Evolutionary conservation across 371 early-diverging fungal genomes (phyloP).

Genomic region (Mortierella polycephala): DNA sequence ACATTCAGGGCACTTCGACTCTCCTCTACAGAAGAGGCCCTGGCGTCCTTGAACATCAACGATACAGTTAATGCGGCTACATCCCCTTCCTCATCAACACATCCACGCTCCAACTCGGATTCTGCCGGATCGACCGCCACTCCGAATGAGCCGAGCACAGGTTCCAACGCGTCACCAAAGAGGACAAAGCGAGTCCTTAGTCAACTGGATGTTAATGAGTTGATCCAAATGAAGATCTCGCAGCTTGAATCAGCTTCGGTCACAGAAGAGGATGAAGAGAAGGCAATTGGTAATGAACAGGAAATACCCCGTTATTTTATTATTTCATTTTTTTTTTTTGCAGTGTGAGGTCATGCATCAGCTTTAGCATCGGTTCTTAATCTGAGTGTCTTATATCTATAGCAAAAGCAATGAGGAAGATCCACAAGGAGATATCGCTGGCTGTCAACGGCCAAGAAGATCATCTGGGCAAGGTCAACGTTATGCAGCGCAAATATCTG

Average conservation of each 20-base stretch:
- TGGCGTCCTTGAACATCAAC: slow-evolving; percentile 3
- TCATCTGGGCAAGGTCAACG: slow-evolving; percentile 41
- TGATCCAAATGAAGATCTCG: slow-evolving; percentile 48
- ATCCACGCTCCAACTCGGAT: slow-evolving; percentile 9
- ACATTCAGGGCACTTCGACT: slow-evolving; percentile 13
- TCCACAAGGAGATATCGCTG: slow-evolving; percentile 56
- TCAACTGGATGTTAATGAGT: slow-evolving; percentile 38
- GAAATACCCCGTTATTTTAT: too few species aligned
- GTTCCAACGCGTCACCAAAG: slow-evolving; percentile 11
- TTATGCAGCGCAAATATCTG: slow-evolving; percentile 58
- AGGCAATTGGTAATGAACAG: slow-evolving; percentile 28
- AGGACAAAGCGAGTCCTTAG: slow-evolving; percentile 27
- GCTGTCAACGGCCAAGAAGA: slow-evolving; percentile 41
- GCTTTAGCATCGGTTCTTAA: too few species aligned
- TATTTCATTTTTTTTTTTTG: too few species aligned
- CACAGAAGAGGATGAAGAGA: slow-evolving; percentile 43
- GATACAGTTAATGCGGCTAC: not conserved
- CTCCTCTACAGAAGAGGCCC: slow-evolving; percentile 16
- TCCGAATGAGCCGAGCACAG: not conserved
- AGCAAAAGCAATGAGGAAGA: slow-evolving; percentile 59
- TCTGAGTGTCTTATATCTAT: not conserved
- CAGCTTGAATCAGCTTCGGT: slow-evolving; percentile 33
- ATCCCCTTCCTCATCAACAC: not conserved
- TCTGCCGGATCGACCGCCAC: not conserved
- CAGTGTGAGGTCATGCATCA: too few species aligned